Evolutionary conservation across 805 yeast genomes (phyloP).

Genomic region (Wickerhamomyces mucosus): DNA sequence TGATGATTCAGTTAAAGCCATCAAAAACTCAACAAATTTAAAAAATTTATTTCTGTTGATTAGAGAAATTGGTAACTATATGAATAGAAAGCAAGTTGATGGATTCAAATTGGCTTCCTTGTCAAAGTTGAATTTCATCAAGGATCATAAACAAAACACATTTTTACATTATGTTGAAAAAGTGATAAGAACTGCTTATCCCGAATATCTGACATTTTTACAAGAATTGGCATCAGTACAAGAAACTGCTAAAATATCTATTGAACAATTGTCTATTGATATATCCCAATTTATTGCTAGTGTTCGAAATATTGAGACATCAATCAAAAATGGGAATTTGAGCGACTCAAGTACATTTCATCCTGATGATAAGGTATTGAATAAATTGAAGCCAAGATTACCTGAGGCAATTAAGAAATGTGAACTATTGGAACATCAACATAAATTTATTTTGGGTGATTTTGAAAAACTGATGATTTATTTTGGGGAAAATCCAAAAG

Average conservation of each 20-base stretch:
- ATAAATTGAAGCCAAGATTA: conserved; percentile 51
- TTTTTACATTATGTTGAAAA: conserved; percentile 90
- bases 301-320: conserved; percentile 60
- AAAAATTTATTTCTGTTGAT: conserved; percentile 74
- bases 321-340: conserved; percentile 75
- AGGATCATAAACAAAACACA: conserved; percentile 79
- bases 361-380: conserved; percentile 68
- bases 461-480: conserved; percentile 65
- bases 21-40: conserved; percentile 58
- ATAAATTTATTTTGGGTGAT: conserved; percentile 51
- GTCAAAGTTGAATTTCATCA: conserved; percentile 81
- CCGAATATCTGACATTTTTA: conserved; percentile 66
- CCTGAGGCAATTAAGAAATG: conserved; percentile 71
- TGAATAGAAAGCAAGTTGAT: conserved; percentile 93
- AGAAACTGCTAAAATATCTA: conserved; percentile 60
- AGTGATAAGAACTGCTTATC: conserved; percentile 74
- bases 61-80: conserved; percentile 86
- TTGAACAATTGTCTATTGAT: conserved; percentile 74
- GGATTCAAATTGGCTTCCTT: conserved; percentile 90
- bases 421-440: conserved; percentile 52
- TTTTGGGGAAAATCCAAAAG: conserved; percentile 85
- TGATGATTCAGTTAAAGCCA: conserved; percentile 63
- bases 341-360: conserved; percentile 74
- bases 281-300: conserved; percentile 53
- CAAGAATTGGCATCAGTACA: conserved; percentile 47